phyloP scores from a whole-genome alignment of 371 early-diverging fungal species.

The Saksenaea oblongispora region DNA sequence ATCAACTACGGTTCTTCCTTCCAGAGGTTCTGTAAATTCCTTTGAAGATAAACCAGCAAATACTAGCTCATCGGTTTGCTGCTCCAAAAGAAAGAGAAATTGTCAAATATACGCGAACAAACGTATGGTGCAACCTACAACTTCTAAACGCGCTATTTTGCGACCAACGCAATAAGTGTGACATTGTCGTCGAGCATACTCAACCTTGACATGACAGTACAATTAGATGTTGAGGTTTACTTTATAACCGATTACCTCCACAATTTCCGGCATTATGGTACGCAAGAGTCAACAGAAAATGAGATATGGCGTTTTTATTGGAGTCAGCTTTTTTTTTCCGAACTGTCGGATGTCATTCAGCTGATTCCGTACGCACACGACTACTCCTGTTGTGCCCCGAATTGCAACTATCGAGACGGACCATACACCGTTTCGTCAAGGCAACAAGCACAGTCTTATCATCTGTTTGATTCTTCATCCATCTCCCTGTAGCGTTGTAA shows the following conservation, averaged over 20 bases:
- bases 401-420: too few relatives aligned
- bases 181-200: slow-evolving; percentile 36
- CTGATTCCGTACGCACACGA: neutral
- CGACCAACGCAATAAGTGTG: slow-evolving; percentile 42
- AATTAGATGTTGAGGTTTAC: neutral
- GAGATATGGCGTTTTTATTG: too few relatives aligned
- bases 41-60: slow-evolving; percentile 21
- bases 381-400: too few relatives aligned
- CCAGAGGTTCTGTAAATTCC: slow-evolving; percentile 33
- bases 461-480: too few relatives aligned
- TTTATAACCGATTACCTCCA: slow-evolving; percentile 21
- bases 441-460: too few relatives aligned
- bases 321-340: too few relatives aligned
- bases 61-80: slow-evolving; percentile 30
- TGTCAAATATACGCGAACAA: neutral
- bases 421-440: too few relatives aligned
- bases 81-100: neutral
- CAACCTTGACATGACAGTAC: slow-evolving; percentile 26
- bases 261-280: slow-evolving; percentile 32
- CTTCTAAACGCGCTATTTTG: slow-evolving; percentile 39
- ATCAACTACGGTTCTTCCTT: slow-evolving; percentile 41
- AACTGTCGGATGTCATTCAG: neutral
- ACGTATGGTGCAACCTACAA: slow-evolving; percentile 17
- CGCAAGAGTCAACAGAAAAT: too few relatives aligned
- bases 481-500: too few relatives aligned